Evolutionary conservation across 192 early-diverging fungal species (phyloP).

Genomic region (Backusella sp.): DNA sequence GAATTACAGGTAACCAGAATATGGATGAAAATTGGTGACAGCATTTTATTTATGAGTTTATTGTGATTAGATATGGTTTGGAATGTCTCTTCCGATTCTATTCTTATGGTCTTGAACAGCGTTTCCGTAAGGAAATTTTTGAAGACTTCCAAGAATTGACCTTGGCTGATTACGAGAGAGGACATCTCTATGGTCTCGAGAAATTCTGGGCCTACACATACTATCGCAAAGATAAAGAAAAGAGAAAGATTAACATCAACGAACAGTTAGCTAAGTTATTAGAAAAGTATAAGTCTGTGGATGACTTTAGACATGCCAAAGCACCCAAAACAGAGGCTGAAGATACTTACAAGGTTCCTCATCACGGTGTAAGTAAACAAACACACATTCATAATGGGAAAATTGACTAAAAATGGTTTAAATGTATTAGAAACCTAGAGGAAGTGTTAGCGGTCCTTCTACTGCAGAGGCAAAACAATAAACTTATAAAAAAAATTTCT

Average conservation of each 20-base stretch:
- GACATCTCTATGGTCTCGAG: conserved; percentile 85
- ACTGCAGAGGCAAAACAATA: background rate
- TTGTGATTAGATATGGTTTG: conserved; percentile 69
- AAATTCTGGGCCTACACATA: conserved; percentile 96
- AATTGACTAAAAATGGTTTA: background rate
- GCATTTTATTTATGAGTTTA: background rate
- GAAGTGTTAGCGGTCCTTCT: conserved; percentile 4
- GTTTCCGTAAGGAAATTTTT: conserved; percentile 82
- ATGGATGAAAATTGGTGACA: background rate
- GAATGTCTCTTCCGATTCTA: conserved; percentile 98
- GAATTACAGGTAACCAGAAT: conserved; percentile 62
- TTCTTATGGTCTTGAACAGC: conserved; percentile 92
- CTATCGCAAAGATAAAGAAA: conserved; percentile 84
- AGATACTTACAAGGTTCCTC: conserved; percentile 36
- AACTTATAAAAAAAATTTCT: background rate
- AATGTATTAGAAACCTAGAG: background rate
- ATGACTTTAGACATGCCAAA: conserved; percentile 46
- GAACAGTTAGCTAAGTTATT: conserved; percentile 55
- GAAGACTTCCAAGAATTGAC: conserved; percentile 86
- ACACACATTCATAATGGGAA: background rate
- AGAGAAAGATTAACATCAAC: conserved; percentile 57
- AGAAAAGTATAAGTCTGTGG: conserved; percentile 60
- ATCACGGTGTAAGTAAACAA: conserved; percentile 30
- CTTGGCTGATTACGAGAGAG: conserved; percentile 70
- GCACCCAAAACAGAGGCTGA: conserved; percentile 32